Evolutionary conservation across 1,284 basidiomycete species (phyloP), one percentile per base, ranked within the genome.

Genomic region (Sporisorium iseilematis-ciliati): DNA sequence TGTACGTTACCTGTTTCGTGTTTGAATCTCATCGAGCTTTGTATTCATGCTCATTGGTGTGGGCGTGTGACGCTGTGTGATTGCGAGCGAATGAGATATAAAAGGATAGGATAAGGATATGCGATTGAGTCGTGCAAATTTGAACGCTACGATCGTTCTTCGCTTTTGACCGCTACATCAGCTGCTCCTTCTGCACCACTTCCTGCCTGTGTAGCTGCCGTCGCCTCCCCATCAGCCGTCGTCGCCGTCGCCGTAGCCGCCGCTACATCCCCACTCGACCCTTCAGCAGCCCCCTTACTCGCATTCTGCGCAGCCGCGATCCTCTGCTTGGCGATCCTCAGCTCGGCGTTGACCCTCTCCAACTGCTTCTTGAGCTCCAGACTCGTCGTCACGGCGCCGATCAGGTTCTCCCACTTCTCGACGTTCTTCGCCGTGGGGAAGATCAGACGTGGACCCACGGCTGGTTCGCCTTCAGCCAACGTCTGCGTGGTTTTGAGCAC

Each of bases 321-420:
- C 26, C 74, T 42, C 35, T 65, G 63, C 43, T 73, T 77, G 2
- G 75, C 57, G 31, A 77, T 73, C 26, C 75, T 46, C 46, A 77
- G 31, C 45, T 77, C 75, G 31, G 54, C 62, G 51, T 83, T 78
- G 8, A 82, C 84, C 31, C 81, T 43, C 38, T 85, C 84, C 35
- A 83, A 48, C 57, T 83, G 80, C 50, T 79, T 82, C 46, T 82
- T 74, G 72, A 85, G 69, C 65, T 85, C 84, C 50, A 85, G 63
- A 7, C 78, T 65, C 26, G 78, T 78, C 31, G 82, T 82, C 8
- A 84, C 80, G 5, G 84, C 84, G 11, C 84, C 84, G 8, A 85
- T 52, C 11, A 85, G 71, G 16, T 81, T 82, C 55, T 85, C 84
- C 83, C 84, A 85, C 57, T 81, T 83, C 46, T 84, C 84, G 14